A percentile compares a stretch with the other conserved stretches of the same genome.
Evolutionary conservation across 2,329 filamentous ascomycete genomes (phyloP).

Genomic region (Alternaria brassicicola): DNA sequence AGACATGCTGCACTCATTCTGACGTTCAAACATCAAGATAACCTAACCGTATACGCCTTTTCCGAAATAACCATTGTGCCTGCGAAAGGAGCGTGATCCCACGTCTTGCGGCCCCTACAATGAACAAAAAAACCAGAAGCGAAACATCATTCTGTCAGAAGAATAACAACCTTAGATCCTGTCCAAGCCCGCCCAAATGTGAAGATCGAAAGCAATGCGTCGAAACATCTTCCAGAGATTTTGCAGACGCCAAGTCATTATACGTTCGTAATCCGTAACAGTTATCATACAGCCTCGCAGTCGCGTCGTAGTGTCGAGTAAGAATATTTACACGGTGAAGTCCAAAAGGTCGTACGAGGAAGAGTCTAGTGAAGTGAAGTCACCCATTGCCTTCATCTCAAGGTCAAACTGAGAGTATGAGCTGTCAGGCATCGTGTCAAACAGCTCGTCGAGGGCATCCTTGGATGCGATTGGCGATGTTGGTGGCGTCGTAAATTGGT

Average conservation of each 20-base stretch:
- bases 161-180: conserved; percentile 1
- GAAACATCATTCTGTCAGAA: conserved; percentile 20
- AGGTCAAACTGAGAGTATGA: conserved; percentile 47
- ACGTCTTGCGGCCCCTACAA: conserved; percentile 19
- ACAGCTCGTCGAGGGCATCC: conserved; percentile 45
- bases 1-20: conserved; percentile 11
- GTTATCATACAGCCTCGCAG: conserved; percentile 39
- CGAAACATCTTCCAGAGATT: conserved; percentile 17
- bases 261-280: conserved; percentile 16
- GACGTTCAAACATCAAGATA: conserved; percentile 11
- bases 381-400: conserved; percentile 48
- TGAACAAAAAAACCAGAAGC: conserved; percentile 18
- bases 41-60: conserved; percentile 12
- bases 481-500: conserved; percentile 47
- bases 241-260: conserved; percentile 16
- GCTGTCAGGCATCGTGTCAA: conserved; percentile 38
- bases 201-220: conserved; percentile 11
- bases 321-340: conserved; percentile 36
- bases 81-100: conserved; percentile 19
- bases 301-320: background rate
- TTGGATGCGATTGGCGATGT: conserved; percentile 44
- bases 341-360: conserved; percentile 44
- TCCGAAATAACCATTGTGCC: conserved; percentile 12
- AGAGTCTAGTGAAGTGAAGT: conserved; percentile 41
- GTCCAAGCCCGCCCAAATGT: conserved; percentile 4